Evolutionary conservation across 192 early-diverging fungal species (phyloP).

Genomic region (Dispira parvispora): DNA sequence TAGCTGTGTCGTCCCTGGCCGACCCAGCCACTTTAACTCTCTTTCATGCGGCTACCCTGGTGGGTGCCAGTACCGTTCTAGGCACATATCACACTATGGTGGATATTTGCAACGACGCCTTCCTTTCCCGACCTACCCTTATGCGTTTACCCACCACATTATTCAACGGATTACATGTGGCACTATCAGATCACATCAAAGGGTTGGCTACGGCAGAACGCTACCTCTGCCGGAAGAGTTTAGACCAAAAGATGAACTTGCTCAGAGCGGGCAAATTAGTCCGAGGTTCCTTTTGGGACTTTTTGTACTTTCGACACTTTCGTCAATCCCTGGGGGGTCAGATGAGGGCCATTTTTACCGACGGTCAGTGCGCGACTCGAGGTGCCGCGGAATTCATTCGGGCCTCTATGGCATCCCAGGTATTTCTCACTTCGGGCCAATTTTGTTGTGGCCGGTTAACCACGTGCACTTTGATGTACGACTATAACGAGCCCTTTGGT

Average conservation of each 20-base stretch:
- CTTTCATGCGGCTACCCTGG: background rate
- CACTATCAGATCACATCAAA: slow-evolving; percentile 21
- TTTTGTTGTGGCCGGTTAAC: slow-evolving; percentile 12
- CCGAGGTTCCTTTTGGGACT: slow-evolving; percentile 21
- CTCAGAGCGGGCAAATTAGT: slow-evolving; percentile 22
- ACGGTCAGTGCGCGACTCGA: slow-evolving; percentile 16
- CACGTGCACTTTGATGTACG: slow-evolving; percentile 16
- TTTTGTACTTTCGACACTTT: slow-evolving; percentile 30
- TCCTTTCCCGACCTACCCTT: slow-evolving; percentile 19
- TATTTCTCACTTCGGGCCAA: slow-evolving; percentile 22
- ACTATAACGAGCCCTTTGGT: slow-evolving; percentile 25
- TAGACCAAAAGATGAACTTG: slow-evolving; percentile 17
- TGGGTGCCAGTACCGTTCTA: background rate
- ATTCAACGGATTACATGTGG: slow-evolving; percentile 20
- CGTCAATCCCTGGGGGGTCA: slow-evolving; percentile 25
- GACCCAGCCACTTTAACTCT: background rate
- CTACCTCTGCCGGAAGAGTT: slow-evolving; percentile 19
- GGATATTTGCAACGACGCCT: slow-evolving; percentile 14
- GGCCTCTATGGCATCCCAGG: slow-evolving; percentile 20
- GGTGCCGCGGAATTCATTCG: slow-evolving; percentile 26
- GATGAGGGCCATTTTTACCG: slow-evolving; percentile 21
- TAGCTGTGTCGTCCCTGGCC: background rate
- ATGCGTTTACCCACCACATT: slow-evolving; percentile 18
- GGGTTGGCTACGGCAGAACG: slow-evolving; percentile 23
- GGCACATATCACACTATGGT: background rate